Base-by-base conservation (phyloP, 1,139 yeast species). In the Suhomyces guaymorum region DNA sequence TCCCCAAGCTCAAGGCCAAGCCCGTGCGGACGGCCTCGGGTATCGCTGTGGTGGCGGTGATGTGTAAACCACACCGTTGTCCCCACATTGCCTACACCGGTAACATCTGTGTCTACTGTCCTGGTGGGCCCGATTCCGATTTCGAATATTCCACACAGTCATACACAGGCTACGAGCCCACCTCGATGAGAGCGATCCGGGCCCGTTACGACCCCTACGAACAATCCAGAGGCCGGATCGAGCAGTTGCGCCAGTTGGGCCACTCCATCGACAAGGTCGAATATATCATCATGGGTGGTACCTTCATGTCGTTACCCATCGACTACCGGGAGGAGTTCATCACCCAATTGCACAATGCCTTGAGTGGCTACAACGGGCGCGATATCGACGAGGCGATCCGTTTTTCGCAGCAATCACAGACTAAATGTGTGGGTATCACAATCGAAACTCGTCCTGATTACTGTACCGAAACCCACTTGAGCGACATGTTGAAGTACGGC, bases 41-140 rank as follows among this genome's bases (percentile, higher is more conserved):
- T 54, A 94, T 92, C 41, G 98, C 98, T 5, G 98, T 92, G 15
- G 98, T 92, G 32, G 98, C 98, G 0, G 97, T 94, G 23, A 92
- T 94, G 97, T 92, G 97, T 67, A 94, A 92, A 60, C 98, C 98
- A 3, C 98, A 92, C 61, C 76, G 99, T 66, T 92, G 99, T 65
- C 99, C 99, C 20, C 99, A 92, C 61, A 94, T 92, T 54, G 97
- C 98, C 20, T 94, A 92, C 59, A 92, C 99, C 0, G 99, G 99
- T 42, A 92, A 92, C 55, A 92, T 92, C 44, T 92, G 99, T 70
- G 98, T 92, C 11, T 92, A 92, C 59, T 92, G 99, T 66, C 99
- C 99, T 4, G 99, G 99, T 41, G 99, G 99, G 1, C 99, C 99
- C 2, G 99, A 92, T 59, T 84, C 95, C 1, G 99, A 92, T 64